Conservation (phyloP, 2,329 filamentous ascomycete genomes). For the Neurospora sp. region DNA sequence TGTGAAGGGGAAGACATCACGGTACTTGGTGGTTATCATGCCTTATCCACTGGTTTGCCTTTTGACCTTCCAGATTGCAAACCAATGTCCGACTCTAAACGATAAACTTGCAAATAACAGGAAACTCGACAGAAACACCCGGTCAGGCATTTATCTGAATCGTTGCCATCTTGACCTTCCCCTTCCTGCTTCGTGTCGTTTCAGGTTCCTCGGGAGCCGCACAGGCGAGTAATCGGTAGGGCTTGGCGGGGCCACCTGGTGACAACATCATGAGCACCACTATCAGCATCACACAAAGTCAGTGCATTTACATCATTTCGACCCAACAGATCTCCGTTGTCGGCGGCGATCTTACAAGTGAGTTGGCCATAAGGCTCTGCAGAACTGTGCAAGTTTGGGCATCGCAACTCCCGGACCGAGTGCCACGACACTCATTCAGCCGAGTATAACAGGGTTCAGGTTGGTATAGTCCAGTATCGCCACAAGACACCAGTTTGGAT, state of each 20-base stretch:
- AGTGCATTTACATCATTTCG: background rate
- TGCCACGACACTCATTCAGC: background rate
- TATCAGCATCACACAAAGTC: background rate
- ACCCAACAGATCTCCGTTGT: background rate
- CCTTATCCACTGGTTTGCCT: background rate
- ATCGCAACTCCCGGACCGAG: background rate
- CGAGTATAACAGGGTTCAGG: background rate
- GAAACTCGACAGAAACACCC: background rate
- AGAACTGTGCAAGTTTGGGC: background rate
- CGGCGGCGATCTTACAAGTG: background rate
- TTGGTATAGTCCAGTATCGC: background rate
- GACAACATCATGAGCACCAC: background rate
- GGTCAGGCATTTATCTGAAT: background rate
- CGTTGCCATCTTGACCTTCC: background rate
- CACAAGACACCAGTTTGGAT: background rate
- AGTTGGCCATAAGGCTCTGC: background rate
- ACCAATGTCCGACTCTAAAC: background rate
- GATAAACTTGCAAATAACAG: background rate
- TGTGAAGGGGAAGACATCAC: background rate
- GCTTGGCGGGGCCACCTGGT: background rate
- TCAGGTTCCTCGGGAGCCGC: background rate
- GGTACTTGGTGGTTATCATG: background rate
- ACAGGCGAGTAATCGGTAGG: background rate
- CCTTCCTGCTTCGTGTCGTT: background rate
- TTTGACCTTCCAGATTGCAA: background rate